These are phyloP conservation scores for Sporothrix pseudoabietina DNA, from an alignment of 2,329 filamentous ascomycete genomes.

Conservation along the genomic window DNA sequence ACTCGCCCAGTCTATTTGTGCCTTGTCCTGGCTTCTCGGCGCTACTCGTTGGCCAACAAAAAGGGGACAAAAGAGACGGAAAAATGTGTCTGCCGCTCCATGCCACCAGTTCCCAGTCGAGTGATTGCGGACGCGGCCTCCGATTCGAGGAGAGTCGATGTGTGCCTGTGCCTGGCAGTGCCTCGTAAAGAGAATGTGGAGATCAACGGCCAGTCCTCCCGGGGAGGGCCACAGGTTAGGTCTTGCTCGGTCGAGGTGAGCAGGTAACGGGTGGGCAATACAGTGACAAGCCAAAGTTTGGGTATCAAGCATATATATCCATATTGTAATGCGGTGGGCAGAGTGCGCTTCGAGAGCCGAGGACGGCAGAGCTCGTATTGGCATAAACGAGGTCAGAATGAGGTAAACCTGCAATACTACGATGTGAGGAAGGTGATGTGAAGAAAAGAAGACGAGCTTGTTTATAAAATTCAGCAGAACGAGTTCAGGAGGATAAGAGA, in stretches of 20 bases:
- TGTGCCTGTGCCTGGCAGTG: background rate
- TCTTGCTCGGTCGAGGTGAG: background rate
- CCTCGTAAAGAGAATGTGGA: conserved; percentile 2
- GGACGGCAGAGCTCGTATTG: conserved; percentile 10
- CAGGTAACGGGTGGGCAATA: background rate
- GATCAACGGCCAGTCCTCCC: conserved; percentile 12
- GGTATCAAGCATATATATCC: conserved; percentile 23
- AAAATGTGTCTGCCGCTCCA: background rate
- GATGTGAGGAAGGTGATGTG: background rate
- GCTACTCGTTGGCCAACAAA: background rate
- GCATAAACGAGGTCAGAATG: background rate
- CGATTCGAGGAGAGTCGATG: background rate
- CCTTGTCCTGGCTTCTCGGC: background rate
- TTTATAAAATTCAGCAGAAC: background rate
- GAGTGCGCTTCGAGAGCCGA: background rate
- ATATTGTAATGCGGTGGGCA: conserved; percentile 11
- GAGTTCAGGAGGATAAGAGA: background rate
- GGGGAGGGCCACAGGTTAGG: background rate
- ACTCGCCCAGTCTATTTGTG: background rate
- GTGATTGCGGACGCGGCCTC: conserved; percentile 11
- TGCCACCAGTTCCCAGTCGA: conserved; percentile 19
- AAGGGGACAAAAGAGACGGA: no score
- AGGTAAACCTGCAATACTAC: background rate
- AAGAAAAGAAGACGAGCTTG: background rate
- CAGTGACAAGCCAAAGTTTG: background rate